Percentiles rank a stretch among this genome's conserved stretches.
These are phyloP conservation scores for Penicillium capsulatum DNA, from an alignment of 2,329 filamentous ascomycete species.

Conservation along the genomic window DNA sequence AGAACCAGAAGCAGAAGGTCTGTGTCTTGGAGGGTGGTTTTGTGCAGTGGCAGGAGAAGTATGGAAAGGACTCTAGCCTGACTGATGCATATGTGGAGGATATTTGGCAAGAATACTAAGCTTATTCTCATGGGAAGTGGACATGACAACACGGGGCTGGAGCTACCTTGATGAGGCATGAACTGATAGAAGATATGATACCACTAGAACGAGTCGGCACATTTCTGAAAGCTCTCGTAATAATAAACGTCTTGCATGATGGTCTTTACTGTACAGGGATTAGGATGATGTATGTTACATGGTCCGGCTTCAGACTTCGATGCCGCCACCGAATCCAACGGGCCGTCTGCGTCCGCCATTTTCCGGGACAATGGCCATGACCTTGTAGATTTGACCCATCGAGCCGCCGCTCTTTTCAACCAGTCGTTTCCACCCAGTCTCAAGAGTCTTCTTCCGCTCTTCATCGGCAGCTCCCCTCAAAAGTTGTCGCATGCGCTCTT, in stretches of 20 bases:
- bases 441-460: slow-evolving; percentile 58
- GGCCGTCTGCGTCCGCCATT: slow-evolving; percentile 69
- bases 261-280: too few relatives aligned
- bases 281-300: too few relatives aligned
- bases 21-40: slow-evolving; percentile 82
- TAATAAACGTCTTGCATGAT: too few relatives aligned
- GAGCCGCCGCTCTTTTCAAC: slow-evolving; percentile 77
- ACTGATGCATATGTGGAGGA: slow-evolving; percentile 83
- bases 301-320: slow-evolving; percentile 20
- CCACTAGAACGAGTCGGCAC: slow-evolving; percentile 6
- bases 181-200: slow-evolving; percentile 13
- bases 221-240: neutral
- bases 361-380: slow-evolving; percentile 81
- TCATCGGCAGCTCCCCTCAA: slow-evolving; percentile 49
- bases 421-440: slow-evolving; percentile 72
- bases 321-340: slow-evolving; percentile 82
- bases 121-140: too few relatives aligned
- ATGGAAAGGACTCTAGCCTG: slow-evolving; percentile 69
- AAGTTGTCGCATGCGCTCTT: slow-evolving; percentile 68
- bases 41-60: slow-evolving; percentile 78
- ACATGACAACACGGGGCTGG: neutral
- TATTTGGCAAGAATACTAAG: slow-evolving; percentile 64
- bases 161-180: slow-evolving; percentile 15
- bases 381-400: slow-evolving; percentile 96
- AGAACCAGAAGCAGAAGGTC: slow-evolving; percentile 61